These are phyloP conservation scores for Cryphonectria nitschkei DNA, from an alignment of 2,329 filamentous ascomycete species.

Conservation along the genomic window DNA sequence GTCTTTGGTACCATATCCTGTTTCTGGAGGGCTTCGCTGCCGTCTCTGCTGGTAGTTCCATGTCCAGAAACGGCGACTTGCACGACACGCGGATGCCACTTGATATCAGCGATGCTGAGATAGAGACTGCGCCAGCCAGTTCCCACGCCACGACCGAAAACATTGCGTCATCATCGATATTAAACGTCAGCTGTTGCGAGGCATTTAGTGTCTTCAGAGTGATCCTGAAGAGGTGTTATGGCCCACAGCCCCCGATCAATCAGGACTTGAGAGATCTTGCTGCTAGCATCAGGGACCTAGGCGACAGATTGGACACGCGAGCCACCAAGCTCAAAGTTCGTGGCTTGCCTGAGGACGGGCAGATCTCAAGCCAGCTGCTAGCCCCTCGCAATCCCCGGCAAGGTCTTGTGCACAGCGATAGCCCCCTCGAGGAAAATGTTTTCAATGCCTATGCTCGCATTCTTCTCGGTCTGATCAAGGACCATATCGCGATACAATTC, in stretches of 20 bases:
- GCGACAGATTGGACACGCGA: neutral
- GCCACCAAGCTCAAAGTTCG: neutral
- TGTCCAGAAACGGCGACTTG: neutral
- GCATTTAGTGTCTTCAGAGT: neutral
- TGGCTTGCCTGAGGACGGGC: constrained; percentile 2
- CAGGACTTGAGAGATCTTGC: neutral
- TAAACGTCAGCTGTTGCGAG: neutral
- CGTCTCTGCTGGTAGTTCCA: neutral
- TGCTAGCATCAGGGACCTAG: neutral
- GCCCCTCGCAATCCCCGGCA: neutral
- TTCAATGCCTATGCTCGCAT: constrained; percentile 6
- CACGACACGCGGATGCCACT: neutral
- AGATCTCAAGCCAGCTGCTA: constrained; percentile 1
- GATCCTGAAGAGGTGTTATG: neutral
- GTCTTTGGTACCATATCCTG: neutral
- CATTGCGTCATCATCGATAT: neutral
- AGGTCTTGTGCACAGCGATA: neutral
- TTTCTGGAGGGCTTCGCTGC: neutral
- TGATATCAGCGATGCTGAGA: neutral
- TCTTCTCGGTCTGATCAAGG: neutral
- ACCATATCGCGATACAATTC: neutral
- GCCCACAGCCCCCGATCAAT: neutral
- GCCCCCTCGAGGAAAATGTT: neutral
- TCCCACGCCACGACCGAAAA: neutral
- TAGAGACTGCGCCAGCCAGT: neutral